These are phyloP conservation scores for Phytophthora syringae DNA, from an alignment of 352 stramenopile genomes.

Conservation along the genomic window DNA sequence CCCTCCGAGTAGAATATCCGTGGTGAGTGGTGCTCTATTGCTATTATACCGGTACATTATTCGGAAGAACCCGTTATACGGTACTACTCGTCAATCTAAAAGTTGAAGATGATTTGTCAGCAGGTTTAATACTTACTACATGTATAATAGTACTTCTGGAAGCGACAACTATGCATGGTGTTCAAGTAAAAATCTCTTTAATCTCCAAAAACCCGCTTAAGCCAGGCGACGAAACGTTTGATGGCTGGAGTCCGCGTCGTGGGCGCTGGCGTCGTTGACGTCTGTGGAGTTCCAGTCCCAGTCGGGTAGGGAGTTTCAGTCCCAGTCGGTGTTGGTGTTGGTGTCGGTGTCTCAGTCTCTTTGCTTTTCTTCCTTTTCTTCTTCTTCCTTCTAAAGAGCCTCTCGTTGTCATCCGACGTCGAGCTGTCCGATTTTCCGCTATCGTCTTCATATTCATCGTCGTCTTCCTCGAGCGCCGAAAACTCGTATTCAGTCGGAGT, in stretches of 20 bases:
- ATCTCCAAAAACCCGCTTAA: neutral
- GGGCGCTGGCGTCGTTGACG: neutral
- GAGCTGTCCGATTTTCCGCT: neutral
- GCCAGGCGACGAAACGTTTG: neutral
- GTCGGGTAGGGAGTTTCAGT: too few relatives aligned
- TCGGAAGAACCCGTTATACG: too few relatives aligned
- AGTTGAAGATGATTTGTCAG: too few relatives aligned
- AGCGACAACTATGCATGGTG: neutral
- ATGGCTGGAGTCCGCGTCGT: neutral
- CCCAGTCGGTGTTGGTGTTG: constrained; percentile 9
- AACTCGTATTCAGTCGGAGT: constrained; percentile 3
- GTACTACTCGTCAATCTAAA: too few relatives aligned
- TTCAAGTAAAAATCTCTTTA: neutral
- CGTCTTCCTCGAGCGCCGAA: constrained; percentile 3
- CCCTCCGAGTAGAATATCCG: too few relatives aligned
- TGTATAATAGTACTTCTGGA: neutral
- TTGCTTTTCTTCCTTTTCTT: constrained; percentile 5
- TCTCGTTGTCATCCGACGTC: neutral
- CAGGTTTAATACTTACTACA: too few relatives aligned
- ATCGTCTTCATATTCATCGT: constrained; percentile 8
- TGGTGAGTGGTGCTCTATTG: too few relatives aligned
- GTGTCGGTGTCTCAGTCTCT: constrained; percentile 8
- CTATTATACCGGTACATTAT: too few relatives aligned
- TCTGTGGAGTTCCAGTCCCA: neutral
- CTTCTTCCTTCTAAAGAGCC: neutral